phyloP scores from a whole-genome alignment of 352 stramenopile species.

The Plasmopara muralis region DNA sequence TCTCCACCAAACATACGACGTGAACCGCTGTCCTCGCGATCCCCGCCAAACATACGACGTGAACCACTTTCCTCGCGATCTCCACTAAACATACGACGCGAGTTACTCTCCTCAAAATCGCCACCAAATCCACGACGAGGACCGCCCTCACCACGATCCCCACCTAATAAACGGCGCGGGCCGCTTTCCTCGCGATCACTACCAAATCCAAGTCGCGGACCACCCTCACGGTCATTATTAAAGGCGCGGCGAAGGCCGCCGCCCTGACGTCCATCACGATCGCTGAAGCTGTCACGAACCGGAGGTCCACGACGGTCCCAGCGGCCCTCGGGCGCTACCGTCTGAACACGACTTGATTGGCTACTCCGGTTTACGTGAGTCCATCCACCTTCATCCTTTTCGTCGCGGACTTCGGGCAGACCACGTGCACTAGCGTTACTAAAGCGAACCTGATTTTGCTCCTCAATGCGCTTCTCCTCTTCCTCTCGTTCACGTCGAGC shows the following conservation, averaged over 20 bases:
- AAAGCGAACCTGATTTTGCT: slow-evolving; percentile 25
- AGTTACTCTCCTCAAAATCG: slow-evolving; percentile 24
- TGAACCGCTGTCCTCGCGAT: slow-evolving; percentile 25
- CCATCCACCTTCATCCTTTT: slow-evolving; percentile 58
- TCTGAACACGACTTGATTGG: slow-evolving; percentile 25
- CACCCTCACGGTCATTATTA: slow-evolving; percentile 27
- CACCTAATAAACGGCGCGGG: slow-evolving; percentile 14
- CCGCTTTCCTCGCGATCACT: slow-evolving; percentile 34
- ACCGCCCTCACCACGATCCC: slow-evolving; percentile 25
- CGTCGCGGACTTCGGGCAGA: slow-evolving; percentile 13
- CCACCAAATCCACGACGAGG: slow-evolving; percentile 30
- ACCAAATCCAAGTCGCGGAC: slow-evolving; percentile 28
- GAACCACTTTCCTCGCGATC: slow-evolving; percentile 16
- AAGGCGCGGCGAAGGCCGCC: slow-evolving; percentile 20
- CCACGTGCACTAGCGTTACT: slow-evolving; percentile 27
- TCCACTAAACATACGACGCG: slow-evolving; percentile 16
- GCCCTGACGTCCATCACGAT: slow-evolving; percentile 25
- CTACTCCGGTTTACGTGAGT: slow-evolving; percentile 44
- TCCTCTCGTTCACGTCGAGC: slow-evolving; percentile 27
- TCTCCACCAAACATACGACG: slow-evolving; percentile 34
- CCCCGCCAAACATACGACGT: slow-evolving; percentile 24
- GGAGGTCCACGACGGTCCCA: slow-evolving; percentile 55
- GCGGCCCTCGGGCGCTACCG: slow-evolving; percentile 42
- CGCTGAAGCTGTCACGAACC: slow-evolving; percentile 25
- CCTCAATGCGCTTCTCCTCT: slow-evolving; percentile 34